These are phyloP conservation scores for Fremontodendron californicum DNA, from an alignment of 345 rosid genomes.

Conservation along the genomic window DNA sequence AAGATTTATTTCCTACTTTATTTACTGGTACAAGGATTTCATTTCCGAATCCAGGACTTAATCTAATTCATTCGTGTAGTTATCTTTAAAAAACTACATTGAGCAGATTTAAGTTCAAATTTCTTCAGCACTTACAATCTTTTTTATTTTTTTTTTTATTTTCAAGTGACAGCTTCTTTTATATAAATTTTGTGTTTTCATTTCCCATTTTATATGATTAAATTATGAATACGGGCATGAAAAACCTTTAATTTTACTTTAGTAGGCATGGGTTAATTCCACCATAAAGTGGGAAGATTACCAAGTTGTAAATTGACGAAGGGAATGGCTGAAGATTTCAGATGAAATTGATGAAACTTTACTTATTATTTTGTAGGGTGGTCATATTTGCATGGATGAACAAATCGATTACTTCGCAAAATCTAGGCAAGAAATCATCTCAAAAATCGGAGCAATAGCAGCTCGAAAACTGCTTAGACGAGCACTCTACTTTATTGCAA, in stretches of 20 bases:
- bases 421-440: conserved; percentile 32
- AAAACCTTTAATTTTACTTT: neutral
- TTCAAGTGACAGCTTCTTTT: too few relatives aligned
- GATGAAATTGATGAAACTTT: neutral
- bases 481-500: conserved; percentile 13
- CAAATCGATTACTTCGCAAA: conserved; percentile 35
- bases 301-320: too few relatives aligned
- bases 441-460: conserved; percentile 31
- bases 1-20: neutral
- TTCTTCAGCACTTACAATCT: too few relatives aligned
- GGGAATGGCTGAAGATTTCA: too few relatives aligned
- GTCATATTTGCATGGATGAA: conserved; percentile 48
- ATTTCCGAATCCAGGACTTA: neutral
- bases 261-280: neutral
- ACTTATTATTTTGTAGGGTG: conserved; percentile 34
- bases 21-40: neutral
- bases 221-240: neutral
- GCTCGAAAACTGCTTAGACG: conserved; percentile 28
- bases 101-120: too few relatives aligned
- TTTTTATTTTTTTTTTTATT: too few relatives aligned
- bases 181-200: neutral
- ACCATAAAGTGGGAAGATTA: too few relatives aligned
- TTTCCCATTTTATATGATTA: neutral
- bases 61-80: too few relatives aligned
- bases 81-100: too few relatives aligned